A percentile compares a stretch with the other conserved stretches of the same genome.
Conservation (phyloP, 1,139 yeast genomes). For the Yamadazyma membranifaciens region DNA sequence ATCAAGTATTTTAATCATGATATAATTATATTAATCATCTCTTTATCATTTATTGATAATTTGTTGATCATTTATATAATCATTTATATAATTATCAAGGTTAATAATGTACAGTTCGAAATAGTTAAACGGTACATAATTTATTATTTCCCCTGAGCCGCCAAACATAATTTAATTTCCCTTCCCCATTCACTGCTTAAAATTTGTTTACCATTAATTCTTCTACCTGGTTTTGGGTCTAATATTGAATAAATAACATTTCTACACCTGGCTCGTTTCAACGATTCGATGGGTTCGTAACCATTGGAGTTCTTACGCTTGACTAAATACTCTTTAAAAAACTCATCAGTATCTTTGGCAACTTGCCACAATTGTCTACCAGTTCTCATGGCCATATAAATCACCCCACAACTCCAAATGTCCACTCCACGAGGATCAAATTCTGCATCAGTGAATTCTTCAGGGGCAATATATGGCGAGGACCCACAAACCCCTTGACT, state of each 20-base stretch:
- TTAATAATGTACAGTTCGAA: too few species aligned
- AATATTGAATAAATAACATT: slow-evolving; percentile 89
- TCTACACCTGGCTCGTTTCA: slow-evolving; percentile 82
- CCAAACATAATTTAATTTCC: slow-evolving; percentile 75
- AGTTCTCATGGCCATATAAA: slow-evolving; percentile 97
- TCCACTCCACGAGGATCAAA: slow-evolving; percentile 93
- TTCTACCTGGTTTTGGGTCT: slow-evolving; percentile 84
- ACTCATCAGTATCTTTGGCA: slow-evolving; percentile 76
- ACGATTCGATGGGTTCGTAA: slow-evolving; percentile 82
- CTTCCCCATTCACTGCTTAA: slow-evolving; percentile 95
- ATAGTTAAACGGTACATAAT: too few species aligned
- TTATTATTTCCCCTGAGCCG: slow-evolving; percentile 34
- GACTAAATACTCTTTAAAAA: slow-evolving; percentile 66
- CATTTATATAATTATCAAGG: too few species aligned
- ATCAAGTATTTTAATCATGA: too few species aligned
- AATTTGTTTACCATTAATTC: slow-evolving; percentile 86
- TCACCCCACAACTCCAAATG: slow-evolving; percentile 96
- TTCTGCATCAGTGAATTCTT: slow-evolving; percentile 70
- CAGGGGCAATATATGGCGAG: slow-evolving; percentile 95
- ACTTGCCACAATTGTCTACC: slow-evolving; percentile 92
- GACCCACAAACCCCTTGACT: slow-evolving; percentile 86
- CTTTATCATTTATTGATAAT: too few species aligned
- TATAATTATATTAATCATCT: too few species aligned
- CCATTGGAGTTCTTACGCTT: slow-evolving; percentile 82
- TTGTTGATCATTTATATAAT: too few species aligned